Percentiles rank a stretch among this genome's conserved stretches.
phyloP scores from a whole-genome alignment of 2,329 filamentous ascomycete species.

The Ilyonectria sp. region DNA sequence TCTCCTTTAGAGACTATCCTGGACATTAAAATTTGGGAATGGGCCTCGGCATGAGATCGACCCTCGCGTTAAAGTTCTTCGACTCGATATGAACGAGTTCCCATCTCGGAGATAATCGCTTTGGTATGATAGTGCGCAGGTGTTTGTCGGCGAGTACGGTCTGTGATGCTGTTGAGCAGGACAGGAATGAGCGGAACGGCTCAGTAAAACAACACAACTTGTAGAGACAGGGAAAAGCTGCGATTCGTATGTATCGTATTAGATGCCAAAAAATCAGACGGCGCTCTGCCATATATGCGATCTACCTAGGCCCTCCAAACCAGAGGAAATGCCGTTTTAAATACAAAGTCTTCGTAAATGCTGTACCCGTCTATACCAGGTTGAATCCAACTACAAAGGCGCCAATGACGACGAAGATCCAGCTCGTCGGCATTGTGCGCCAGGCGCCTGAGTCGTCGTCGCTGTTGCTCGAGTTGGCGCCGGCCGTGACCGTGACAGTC shows the following conservation, averaged over 20 bases:
- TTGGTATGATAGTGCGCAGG: no score
- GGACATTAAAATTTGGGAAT: no score
- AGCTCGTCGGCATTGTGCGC: constrained; percentile 34
- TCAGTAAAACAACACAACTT: no score
- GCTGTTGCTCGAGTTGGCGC: constrained; percentile 25
- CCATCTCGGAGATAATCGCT: no score
- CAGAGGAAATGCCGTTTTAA: constrained; percentile 6
- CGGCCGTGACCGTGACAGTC: constrained; percentile 43
- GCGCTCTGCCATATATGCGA: constrained; percentile 19
- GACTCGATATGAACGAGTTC: no score
- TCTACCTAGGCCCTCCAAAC: not conserved
- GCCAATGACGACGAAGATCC: constrained; percentile 38
- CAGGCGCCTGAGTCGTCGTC: constrained; percentile 38
- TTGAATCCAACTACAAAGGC: constrained; percentile 44
- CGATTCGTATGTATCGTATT: constrained; percentile 1
- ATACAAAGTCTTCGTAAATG: constrained; percentile 8
- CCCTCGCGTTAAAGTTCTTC: no score
- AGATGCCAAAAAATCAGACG: constrained; percentile 5
- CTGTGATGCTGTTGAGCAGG: no score
- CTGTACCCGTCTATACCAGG: constrained; percentile 39
- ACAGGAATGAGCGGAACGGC: no score
- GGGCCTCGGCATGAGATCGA: no score
- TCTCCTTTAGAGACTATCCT: no score
- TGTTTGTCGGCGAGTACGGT: no score
- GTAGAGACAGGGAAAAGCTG: not conserved